Conservation (phyloP, 1,284 basidiomycete species). For the Moesziomyces sp. region DNA sequence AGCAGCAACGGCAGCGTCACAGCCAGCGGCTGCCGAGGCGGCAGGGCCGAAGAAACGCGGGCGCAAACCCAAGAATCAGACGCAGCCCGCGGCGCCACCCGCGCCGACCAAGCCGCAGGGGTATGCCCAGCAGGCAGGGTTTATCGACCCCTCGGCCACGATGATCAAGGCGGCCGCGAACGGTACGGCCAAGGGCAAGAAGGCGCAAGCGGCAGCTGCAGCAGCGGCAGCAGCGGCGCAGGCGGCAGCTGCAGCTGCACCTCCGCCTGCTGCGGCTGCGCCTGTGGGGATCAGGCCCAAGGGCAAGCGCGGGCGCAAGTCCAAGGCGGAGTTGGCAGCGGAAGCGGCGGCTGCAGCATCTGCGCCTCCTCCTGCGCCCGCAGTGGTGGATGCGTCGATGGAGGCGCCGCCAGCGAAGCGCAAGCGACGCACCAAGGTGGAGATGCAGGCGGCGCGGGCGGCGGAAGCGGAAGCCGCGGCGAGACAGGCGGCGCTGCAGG, state of each 20-base stretch:
- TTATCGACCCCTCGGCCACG: conserved; percentile 37
- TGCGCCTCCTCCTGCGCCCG: conserved; percentile 1
- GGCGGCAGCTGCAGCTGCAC: conserved; percentile 10
- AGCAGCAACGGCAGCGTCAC: conserved; percentile 3
- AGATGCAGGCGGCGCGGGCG: conserved; percentile 35
- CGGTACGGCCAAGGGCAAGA: conserved; percentile 32
- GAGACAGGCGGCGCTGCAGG: conserved; percentile 30
- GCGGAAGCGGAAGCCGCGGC: conserved; percentile 23
- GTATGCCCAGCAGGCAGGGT: conserved; percentile 16
- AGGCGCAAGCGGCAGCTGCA: conserved; percentile 3
- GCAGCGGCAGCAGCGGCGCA: conserved; percentile 25
- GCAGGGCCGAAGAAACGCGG: conserved; percentile 36
- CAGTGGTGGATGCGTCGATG: conserved; percentile 22
- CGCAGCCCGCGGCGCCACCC: conserved; percentile 8
- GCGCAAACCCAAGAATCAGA: conserved; percentile 36
- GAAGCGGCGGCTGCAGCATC: conserved; percentile 36
- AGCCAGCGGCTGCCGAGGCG: conserved; percentile 3
- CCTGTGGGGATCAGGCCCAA: conserved; percentile 26
- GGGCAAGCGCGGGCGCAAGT: conserved; percentile 41
- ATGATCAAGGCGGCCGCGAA: conserved; percentile 38
- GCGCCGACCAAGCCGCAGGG: conserved; percentile 13
- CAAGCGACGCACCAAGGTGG: conserved; percentile 36
- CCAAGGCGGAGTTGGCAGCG: conserved; percentile 38
- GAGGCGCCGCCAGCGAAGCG: conserved; percentile 30
- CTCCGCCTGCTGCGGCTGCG: conserved; percentile 3